Conservation (phyloP, 2,329 filamentous ascomycete genomes). For the Scedosporium minutisporum region DNA sequence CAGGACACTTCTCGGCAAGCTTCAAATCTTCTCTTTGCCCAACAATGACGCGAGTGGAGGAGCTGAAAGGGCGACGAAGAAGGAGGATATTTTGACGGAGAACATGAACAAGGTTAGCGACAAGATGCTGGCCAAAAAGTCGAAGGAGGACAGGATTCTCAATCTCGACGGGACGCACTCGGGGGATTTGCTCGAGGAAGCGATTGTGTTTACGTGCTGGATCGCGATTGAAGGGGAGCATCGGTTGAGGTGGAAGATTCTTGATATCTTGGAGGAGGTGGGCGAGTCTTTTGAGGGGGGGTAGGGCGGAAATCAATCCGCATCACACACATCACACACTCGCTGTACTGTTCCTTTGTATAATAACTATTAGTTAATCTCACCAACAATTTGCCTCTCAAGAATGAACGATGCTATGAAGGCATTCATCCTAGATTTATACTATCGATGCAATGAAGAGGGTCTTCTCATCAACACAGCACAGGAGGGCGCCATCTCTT, state of each 20-base stretch:
- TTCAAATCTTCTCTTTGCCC: not conserved
- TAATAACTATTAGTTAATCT: too few relatives aligned
- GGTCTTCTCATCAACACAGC: too few relatives aligned
- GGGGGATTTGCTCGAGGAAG: not conserved
- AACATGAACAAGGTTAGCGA: not conserved
- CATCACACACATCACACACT: too few relatives aligned
- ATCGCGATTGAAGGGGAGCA: conserved; percentile 1
- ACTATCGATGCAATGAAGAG: too few relatives aligned
- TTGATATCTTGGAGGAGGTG: conserved; percentile 1
- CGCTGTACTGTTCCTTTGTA: too few relatives aligned
- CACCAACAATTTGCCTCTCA: too few relatives aligned
- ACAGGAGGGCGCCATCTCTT: too few relatives aligned
- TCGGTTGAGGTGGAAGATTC: not conserved
- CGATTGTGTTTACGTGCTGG: conserved; percentile 2
- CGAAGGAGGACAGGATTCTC: not conserved
- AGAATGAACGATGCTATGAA: too few relatives aligned
- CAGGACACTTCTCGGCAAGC: not conserved
- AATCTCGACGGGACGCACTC: conserved; percentile 1
- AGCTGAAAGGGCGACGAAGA: not conserved
- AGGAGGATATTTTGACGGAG: not conserved
- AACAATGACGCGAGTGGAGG: not conserved
- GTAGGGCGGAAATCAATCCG: not conserved
- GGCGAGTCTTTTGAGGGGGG: not conserved
- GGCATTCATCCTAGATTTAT: too few relatives aligned
- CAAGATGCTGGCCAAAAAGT: not conserved